A percentile compares a stretch with the other conserved stretches of the same genome.
These are phyloP conservation scores for Botryotinia calthae DNA, from an alignment of 2,329 filamentous ascomycete species.

Conservation along the genomic window DNA sequence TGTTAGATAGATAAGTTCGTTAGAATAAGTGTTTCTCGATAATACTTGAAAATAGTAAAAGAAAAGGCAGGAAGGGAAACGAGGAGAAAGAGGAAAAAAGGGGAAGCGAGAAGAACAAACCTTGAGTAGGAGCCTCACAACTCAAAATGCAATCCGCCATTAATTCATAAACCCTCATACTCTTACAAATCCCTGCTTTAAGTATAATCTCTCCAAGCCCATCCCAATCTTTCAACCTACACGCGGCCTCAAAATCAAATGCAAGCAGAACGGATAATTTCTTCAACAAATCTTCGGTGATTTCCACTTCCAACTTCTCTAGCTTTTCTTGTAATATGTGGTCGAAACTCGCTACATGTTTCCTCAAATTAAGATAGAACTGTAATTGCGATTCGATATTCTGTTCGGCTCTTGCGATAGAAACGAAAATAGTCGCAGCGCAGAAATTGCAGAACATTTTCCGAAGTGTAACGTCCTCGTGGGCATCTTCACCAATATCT, in stretches of 20 bases:
- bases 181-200: constrained; percentile 46
- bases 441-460: constrained; percentile 71
- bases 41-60: not conserved
- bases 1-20: not conserved
- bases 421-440: constrained; percentile 50
- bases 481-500: constrained; percentile 44
- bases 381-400: constrained; percentile 52
- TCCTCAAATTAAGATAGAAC: constrained; percentile 59
- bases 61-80: constrained; percentile 6
- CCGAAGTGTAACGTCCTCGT: constrained; percentile 55
- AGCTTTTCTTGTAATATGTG: constrained; percentile 43
- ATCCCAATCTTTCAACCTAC: constrained; percentile 66
- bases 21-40: no score
- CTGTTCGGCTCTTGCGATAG: constrained; percentile 53
- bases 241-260: constrained; percentile 76
- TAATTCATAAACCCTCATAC: constrained; percentile 52
- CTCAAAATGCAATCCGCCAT: constrained; percentile 65
- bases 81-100: not conserved
- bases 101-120: constrained; percentile 39
- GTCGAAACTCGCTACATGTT: constrained; percentile 61
- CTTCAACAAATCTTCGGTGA: constrained; percentile 51
- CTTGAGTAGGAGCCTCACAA: constrained; percentile 49
- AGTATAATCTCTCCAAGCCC: constrained; percentile 60
- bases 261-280: constrained; percentile 68
- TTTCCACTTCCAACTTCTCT: constrained; percentile 44